phyloP scores from a whole-genome alignment of 2,329 filamentous ascomycete species.

The Dothidotthia symphoricarpi region DNA sequence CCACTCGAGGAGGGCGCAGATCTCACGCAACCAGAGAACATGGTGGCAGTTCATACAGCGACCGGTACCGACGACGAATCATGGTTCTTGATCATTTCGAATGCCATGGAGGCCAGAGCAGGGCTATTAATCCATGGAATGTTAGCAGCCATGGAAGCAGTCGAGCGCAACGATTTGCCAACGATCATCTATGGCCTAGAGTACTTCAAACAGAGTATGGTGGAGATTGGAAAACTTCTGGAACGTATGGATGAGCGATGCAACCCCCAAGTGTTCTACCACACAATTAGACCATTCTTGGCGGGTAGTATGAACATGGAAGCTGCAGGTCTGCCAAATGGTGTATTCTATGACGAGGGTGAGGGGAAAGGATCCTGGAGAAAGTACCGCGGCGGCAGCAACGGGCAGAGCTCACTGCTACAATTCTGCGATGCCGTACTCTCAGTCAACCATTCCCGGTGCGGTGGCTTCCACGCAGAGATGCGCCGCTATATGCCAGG shows the following conservation, averaged over 20 bases:
- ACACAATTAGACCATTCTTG: conserved; percentile 52
- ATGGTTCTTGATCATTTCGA: conserved; percentile 53
- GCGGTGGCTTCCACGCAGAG: conserved; percentile 41
- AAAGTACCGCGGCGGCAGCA: conserved; percentile 55
- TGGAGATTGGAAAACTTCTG: conserved; percentile 43
- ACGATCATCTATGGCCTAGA: conserved; percentile 43
- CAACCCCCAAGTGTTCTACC: conserved; percentile 51
- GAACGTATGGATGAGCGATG: conserved; percentile 54
- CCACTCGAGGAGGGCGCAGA: conserved; percentile 19
- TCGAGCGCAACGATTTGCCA: conserved; percentile 37
- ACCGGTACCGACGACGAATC: conserved; percentile 38
- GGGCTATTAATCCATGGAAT: conserved; percentile 48
- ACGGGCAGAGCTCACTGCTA: conserved; percentile 55
- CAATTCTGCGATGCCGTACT: conserved; percentile 56
- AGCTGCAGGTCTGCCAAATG: conserved; percentile 50
- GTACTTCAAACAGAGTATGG: conserved; percentile 44
- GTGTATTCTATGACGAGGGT: conserved; percentile 55
- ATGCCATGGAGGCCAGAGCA: conserved; percentile 54
- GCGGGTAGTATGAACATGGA: conserved; percentile 57
- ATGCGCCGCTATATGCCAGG: conserved; percentile 58
- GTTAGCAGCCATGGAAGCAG: conserved; percentile 50
- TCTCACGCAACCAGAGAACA: conserved; percentile 29
- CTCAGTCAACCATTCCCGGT: conserved; percentile 50
- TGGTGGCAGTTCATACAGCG: conserved; percentile 31
- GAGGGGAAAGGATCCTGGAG: conserved; percentile 50